Base-by-base conservation (phyloP, 2,329 filamentous ascomycete genomes). In the Calonectria honghensis region DNA sequence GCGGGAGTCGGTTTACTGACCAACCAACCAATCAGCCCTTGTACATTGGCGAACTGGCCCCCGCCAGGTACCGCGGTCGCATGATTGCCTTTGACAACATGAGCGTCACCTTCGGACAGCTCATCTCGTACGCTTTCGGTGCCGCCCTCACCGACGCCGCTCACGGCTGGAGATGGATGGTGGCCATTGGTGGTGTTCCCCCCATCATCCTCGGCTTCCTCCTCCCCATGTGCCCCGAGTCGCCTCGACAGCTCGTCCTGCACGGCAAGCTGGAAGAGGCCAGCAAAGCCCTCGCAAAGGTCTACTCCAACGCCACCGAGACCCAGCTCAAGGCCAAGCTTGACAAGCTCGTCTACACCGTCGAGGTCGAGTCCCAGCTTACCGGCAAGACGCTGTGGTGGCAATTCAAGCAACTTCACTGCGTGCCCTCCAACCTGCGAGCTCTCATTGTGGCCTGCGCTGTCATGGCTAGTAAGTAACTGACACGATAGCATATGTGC, bases 1-100 rank as follows among this genome's bases (percentile, higher is more conserved):
- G 24, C 39, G 52, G 10, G 6, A 31, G 14, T 9, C 39, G 31
- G 50, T 39, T 39, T 63, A n/a, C 57, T 63, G 39, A 63, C 27
- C 51, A 24, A 20, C 57, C 31, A 4, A 4, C 37, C 11, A 13
- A 59, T 29, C 61, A 72, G 48, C 72, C 73, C 31, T 76, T 50
- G 5, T 90, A 90, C 77, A 88, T 90, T 54, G 86, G 86, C 2
- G 88, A 90, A 71, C 81, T 90, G 16, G 86, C 88, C 1, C 88
- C 88, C 0, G 85, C 87, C 5, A 87, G 85, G 70, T 85, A 86
- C 65, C 85, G 88, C 64, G 88, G 88, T 16, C 83, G 85, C n/a
- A 86, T 88, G 83, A 86, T 89, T 75, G 85, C 82, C 6, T 80
- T 89, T 32, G 86, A 88, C 81, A 88, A 88, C 76, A 85, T 89